phyloP scores from a whole-genome alignment of 148 eudicot genomes.

The Spergularia marina region DNA sequence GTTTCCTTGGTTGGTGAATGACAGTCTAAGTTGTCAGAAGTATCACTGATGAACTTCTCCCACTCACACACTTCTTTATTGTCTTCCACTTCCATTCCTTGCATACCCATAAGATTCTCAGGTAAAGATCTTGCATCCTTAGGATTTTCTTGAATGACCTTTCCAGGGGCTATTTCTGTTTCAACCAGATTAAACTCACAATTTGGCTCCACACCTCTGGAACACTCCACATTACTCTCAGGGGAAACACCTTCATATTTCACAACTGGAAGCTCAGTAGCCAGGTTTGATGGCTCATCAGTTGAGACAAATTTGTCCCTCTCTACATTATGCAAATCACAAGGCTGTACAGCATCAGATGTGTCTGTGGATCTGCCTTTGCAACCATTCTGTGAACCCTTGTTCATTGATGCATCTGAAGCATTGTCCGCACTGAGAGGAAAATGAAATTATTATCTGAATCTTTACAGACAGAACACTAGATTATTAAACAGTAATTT shows the following conservation, averaged over 20 bases:
- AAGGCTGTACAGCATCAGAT: conserved; percentile 13
- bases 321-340: conserved; percentile 9
- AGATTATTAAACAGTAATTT: background rate
- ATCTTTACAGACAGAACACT: background rate
- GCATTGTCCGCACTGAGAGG: conserved; percentile 17
- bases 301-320: conserved; percentile 5
- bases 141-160: conserved; percentile 9
- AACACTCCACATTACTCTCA: conserved; percentile 3
- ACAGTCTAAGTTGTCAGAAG: conserved; percentile 29
- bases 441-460: background rate
- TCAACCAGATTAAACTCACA: conserved; percentile 4
- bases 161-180: conserved; percentile 6
- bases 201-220: conserved; percentile 7
- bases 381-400: conserved; percentile 13
- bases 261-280: conserved; percentile 18
- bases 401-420: conserved; percentile 19
- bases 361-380: conserved; percentile 12
- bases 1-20: conserved; percentile 24
- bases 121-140: conserved; percentile 14
- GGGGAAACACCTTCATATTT: conserved; percentile 13
- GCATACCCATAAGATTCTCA: conserved; percentile 23
- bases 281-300: conserved; percentile 20
- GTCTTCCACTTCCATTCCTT: conserved; percentile 18
- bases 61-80: conserved; percentile 28
- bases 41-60: conserved; percentile 31